Evolutionary conservation across 768 basidiomycete genomes (phyloP), one percentile per base, ranked within the genome.

Genomic region (Pisolithus microcarpus): DNA sequence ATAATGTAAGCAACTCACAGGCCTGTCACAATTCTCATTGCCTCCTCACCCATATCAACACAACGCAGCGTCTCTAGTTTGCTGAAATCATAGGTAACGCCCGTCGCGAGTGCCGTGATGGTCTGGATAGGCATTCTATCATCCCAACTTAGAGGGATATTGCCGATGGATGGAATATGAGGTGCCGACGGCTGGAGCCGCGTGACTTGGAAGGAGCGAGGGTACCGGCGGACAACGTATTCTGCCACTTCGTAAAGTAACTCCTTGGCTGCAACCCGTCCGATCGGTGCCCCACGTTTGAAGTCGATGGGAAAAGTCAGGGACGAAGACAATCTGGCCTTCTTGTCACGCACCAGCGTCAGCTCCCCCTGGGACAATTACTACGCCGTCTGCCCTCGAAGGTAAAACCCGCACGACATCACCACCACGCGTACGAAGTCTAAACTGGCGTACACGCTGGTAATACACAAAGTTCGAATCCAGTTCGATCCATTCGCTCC

Each of bases 401-500:
- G 71, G 70, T 3, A 81, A 67, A 0, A 82, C 77, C 11, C 63
- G 69, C 24, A 84, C 67, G 15, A 71, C 74, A 2, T 72, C 68
- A 19, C 70, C 63, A 13, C 79, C 79, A 47, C 79, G 75, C 11
- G 75, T 79, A 8, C 48, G 42, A 53, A 85, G 71, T 39, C 85
- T 78, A 51, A 75, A 72, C 11, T 70, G 65, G 38, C 80, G 78
- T 43, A 91, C 80, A 11, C 67, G 69, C 61, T 85, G 77, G 58
- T 82, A 83, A 26, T 58, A 56, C 11, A 69, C 61, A 58, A 79
- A 84, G 49, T 78, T 68, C 49, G 75, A 72, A 62, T 86, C 86
- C 30, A 86, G 72, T 69, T 87, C 82, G 43, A 88, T 79, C 86
- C 85, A 87, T 48, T 83, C 78, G 38, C 75, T 73, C 45, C 45